Conservation (phyloP, 441 rosid genomes). For the Pelargonium fulgidum region DNA sequence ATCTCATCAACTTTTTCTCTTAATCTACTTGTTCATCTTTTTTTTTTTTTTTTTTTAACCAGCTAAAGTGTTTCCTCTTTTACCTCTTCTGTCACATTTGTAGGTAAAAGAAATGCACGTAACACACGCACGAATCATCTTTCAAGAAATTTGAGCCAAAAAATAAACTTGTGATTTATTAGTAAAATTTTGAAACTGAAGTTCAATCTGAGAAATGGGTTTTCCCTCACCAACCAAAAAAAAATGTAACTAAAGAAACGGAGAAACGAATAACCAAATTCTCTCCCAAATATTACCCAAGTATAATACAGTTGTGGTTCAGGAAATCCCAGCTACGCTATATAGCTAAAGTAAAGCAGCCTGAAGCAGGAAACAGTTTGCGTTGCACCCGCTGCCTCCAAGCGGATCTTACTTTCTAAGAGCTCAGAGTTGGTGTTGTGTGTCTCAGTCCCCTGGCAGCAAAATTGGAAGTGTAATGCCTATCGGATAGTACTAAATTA, state of each 20-base stretch:
- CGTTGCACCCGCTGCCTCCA: not conserved
- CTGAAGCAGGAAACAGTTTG: no score
- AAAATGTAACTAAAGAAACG: not conserved
- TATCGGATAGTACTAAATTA: conserved; percentile 19
- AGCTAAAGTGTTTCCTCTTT: no score
- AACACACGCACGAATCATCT: no score
- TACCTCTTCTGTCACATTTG: no score
- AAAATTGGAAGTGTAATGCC: conserved; percentile 28
- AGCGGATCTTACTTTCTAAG: not conserved
- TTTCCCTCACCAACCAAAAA: not conserved
- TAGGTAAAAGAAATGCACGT: no score
- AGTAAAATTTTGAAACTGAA: not conserved
- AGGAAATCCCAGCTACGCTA: no score
- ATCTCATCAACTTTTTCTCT: not conserved
- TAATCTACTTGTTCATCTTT: no score
- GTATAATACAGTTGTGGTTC: not conserved
- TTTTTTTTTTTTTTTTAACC: no score
- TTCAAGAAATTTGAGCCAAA: no score
- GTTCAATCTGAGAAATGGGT: not conserved
- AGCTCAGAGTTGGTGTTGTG: not conserved
- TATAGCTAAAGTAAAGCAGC: not conserved
- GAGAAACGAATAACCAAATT: not conserved
- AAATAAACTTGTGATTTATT: not conserved
- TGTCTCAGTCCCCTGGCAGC: conserved; percentile 17
- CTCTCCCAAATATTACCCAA: not conserved